Conservation (phyloP, 129 eudicot genomes). For the Gnaphalium uliginosum region DNA sequence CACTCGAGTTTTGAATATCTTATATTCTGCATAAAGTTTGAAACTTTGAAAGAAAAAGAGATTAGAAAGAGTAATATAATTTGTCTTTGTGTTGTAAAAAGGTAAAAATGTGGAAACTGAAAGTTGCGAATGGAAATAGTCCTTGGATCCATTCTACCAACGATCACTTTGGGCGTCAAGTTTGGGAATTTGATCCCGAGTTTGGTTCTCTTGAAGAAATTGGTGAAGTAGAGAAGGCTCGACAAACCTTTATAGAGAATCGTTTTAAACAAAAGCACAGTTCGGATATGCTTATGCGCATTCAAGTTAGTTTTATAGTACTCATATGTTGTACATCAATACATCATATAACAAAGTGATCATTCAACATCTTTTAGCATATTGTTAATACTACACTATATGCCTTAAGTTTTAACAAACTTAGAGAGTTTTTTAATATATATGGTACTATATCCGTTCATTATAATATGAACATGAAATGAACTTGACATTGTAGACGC, state of each 20-base stretch:
- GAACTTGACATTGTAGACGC: too few species aligned
- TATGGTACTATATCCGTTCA: too few species aligned
- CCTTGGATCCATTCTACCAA: constrained; percentile 74
- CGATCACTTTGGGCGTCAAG: constrained; percentile 70
- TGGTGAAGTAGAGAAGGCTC: constrained; percentile 60
- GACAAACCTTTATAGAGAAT: constrained; percentile 46
- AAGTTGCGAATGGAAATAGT: constrained; percentile 60
- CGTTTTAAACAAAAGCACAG: constrained; percentile 74
- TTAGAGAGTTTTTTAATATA: too few species aligned
- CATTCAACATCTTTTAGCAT: too few species aligned
- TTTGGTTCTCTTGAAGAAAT: constrained; percentile 63
- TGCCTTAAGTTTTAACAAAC: too few species aligned
- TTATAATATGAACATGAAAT: too few species aligned
- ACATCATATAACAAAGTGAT: too few species aligned
- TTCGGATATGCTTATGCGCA: constrained; percentile 86
- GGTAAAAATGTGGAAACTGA: constrained; percentile 74
- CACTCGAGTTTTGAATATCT: too few species aligned
- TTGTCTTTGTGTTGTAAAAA: not conserved
- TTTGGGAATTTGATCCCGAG: constrained; percentile 83
- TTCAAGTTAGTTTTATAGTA: constrained; percentile 46
- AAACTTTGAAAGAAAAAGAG: too few species aligned
- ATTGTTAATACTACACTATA: not conserved
- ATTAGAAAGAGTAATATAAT: too few species aligned
- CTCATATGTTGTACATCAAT: too few species aligned
- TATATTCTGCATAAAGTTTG: too few species aligned